Conservation (phyloP, 768 basidiomycete species). For the Erythrobasidium yunnanense region DNA sequence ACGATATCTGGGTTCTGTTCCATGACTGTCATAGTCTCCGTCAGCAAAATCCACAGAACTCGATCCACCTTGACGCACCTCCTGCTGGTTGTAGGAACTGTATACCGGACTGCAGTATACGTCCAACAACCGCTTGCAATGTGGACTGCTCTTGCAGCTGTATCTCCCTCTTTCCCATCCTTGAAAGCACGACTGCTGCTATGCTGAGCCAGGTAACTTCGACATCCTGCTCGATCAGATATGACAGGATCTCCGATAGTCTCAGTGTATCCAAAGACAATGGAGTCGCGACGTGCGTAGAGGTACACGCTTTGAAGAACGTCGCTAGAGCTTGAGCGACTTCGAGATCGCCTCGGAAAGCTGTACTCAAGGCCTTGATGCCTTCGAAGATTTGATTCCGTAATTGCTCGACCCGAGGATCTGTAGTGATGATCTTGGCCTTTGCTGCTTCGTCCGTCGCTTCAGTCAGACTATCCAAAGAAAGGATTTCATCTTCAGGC, state of each 20-base stretch:
- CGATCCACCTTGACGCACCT: neutral
- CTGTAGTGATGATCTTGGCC: constrained; percentile 5
- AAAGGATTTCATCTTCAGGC: constrained; percentile 44
- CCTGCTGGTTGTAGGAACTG: neutral
- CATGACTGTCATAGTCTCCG: constrained; percentile 26
- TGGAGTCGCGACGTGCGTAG: constrained; percentile 40
- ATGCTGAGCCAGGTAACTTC: constrained; percentile 40
- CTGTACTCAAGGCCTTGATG: constrained; percentile 37
- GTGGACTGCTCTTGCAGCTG: neutral
- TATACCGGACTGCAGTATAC: neutral
- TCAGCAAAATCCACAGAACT: neutral
- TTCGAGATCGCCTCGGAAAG: constrained; percentile 41
- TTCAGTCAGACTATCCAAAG: constrained; percentile 37
- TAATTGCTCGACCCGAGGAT: constrained; percentile 35
- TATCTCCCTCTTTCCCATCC: neutral
- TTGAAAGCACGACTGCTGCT: constrained; percentile 32
- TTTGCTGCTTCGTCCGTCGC: constrained; percentile 25
- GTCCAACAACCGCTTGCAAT: neutral
- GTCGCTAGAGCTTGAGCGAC: constrained; percentile 41
- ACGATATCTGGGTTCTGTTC: constrained; percentile 43
- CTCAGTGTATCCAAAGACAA: constrained; percentile 44
- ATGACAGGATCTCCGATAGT: constrained; percentile 30
- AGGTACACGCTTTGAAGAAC: constrained; percentile 41
- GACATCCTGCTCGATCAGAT: neutral
- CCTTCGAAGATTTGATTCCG: constrained; percentile 38